Base-by-base conservation (phyloP, 2,329 filamentous ascomycete species). In the Pyrenophora graminea region DNA sequence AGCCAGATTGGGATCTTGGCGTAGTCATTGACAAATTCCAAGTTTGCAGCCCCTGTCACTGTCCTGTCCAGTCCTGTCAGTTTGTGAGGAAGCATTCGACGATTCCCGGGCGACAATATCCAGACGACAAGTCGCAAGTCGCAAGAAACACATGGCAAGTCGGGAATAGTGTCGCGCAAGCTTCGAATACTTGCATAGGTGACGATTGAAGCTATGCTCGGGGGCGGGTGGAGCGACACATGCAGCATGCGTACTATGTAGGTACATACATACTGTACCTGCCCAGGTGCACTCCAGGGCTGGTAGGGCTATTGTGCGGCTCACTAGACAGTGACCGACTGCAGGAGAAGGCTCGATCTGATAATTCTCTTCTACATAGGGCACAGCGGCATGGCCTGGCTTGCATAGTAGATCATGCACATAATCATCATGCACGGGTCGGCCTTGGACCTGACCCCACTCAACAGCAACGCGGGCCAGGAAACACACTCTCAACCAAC, bases 291-390 rank as follows among this genome's bases (percentile, higher is more conserved):
- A 19, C 32, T 15, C 15, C 15, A 15, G 15, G 15, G 15, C 15
- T 38, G 42, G 33, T 30, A 33, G 42, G 21, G 42, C 42, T 45
- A 30, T 30, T 30, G 10, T 10, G 27, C 27, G 27, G 27, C 27
- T 30, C 10, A 30, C 27, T 30, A 30, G 27, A 7, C 27, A 2
- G 31, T 21, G 23, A 21, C 42, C 32, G 32, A 33, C 15, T 45
- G 33, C 42, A 45, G 42, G 42, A 23, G 42, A 27, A 37, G 42
- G 34, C 31, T 45, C 23, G 21, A 51, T 51, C 48, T 48, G 48
- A 51, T 51, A 46, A 51, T 41, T 33, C 38, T 18, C 10, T 17
- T 15, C 30, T 15, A 15, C 15, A 15, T 15, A 39, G n/a, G 19
- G 34, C 6, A 27, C 38, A 30, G 31, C 44, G 19, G 39, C 6